A percentile compares a stretch with the other conserved stretches of the same genome.
phyloP scores from a whole-genome alignment of 2,329 filamentous ascomycete genomes.

The Akanthomyces uredinophilus region DNA sequence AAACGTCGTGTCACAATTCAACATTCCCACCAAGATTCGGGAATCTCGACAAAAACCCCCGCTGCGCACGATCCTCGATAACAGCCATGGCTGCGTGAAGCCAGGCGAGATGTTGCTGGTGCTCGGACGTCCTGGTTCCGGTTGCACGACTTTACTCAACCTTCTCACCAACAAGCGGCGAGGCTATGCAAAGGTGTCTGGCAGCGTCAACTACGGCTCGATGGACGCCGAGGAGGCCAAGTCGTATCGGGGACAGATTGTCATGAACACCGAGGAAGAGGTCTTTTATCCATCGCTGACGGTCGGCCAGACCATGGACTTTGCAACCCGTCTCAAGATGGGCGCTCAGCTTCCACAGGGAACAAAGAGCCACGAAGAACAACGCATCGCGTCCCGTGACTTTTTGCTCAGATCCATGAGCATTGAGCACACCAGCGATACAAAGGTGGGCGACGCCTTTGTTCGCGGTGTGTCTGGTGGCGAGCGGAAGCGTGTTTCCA shows the following conservation, averaged over 20 bases:
- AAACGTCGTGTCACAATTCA: constrained; percentile 56
- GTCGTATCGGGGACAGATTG: constrained; percentile 52
- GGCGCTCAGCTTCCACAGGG: constrained; percentile 27
- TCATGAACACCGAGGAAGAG: constrained; percentile 68
- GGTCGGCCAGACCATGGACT: constrained; percentile 65
- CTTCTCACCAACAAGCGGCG: constrained; percentile 59
- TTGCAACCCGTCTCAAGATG: constrained; percentile 59
- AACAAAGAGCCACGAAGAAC: constrained; percentile 16
- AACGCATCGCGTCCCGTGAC: constrained; percentile 38
- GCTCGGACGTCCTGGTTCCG: constrained; percentile 61
- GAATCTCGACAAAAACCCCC: constrained; percentile 52
- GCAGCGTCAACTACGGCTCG: constrained; percentile 53
- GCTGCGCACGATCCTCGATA: constrained; percentile 59
- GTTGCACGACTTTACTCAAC: constrained; percentile 68
- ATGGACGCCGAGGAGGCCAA: constrained; percentile 44
- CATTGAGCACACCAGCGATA: constrained; percentile 56
- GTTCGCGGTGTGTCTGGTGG: constrained; percentile 64
- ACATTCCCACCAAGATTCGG: constrained; percentile 46
- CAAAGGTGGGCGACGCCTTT: constrained; percentile 63
- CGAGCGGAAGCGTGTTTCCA: constrained; percentile 64
- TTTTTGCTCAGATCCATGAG: constrained; percentile 54
- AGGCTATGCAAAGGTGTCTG: constrained; percentile 54
- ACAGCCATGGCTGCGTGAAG: constrained; percentile 63
- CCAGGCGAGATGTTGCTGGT: constrained; percentile 70
- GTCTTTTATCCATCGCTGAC: constrained; percentile 62